Percentiles rank a stretch among this genome's conserved stretches.
Conservation (phyloP, 441 rosid genomes). For the Erodium moschatum region DNA sequence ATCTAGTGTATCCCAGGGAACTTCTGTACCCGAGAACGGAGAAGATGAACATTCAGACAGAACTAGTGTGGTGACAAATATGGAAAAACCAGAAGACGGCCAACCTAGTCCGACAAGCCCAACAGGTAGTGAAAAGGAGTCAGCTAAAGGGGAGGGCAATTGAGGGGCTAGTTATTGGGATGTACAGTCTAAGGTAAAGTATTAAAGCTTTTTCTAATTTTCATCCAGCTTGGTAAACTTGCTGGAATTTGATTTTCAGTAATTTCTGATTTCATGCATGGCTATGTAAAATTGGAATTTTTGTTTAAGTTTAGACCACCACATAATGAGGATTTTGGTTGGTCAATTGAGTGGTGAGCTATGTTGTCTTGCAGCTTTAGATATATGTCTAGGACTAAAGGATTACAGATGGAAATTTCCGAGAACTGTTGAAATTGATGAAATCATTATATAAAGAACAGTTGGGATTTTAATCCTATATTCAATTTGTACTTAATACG, state of each 20-base stretch:
- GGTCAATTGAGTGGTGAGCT: slow-evolving; percentile 26
- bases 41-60: slow-evolving; percentile 37
- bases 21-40: slow-evolving; percentile 25
- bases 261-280: slow-evolving; percentile 22
- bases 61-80: slow-evolving; percentile 15
- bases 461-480: slow-evolving; percentile 12
- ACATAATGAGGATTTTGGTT: no score
- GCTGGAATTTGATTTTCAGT: slow-evolving; percentile 26
- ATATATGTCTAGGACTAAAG: slow-evolving; percentile 16
- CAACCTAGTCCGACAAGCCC: slow-evolving; percentile 18
- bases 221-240: slow-evolving; percentile 14
- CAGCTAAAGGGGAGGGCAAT: slow-evolving; percentile 18
- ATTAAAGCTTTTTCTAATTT: slow-evolving; percentile 25
- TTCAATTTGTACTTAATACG: slow-evolving; percentile 8
- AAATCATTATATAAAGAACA: slow-evolving; percentile 7
- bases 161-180: slow-evolving; percentile 28
- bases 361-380: slow-evolving; percentile 24
- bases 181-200: slow-evolving; percentile 58
- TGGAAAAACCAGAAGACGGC: slow-evolving; percentile 25
- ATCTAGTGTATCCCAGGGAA: slow-evolving; percentile 29
- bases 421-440: slow-evolving; percentile 13
- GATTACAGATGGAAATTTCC: slow-evolving; percentile 11
- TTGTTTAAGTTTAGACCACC: slow-evolving; percentile 11
- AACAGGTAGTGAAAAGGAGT: slow-evolving; percentile 27
- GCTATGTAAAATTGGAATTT: slow-evolving; percentile 25